Evolutionary conservation across 768 basidiomycete species (phyloP).

Genomic region (Mycena epipterygia): DNA sequence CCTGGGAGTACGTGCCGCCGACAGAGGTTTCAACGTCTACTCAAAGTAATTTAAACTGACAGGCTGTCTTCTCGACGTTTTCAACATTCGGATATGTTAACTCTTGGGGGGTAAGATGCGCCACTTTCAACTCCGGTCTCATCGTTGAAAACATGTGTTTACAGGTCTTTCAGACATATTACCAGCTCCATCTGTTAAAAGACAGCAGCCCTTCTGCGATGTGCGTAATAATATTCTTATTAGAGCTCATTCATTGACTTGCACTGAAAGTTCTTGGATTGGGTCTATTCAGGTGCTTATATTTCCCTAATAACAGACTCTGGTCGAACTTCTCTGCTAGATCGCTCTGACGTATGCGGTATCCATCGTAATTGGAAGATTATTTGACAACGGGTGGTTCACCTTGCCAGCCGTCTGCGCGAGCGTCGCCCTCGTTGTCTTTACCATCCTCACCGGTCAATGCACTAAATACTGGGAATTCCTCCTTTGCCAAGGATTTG

Average conservation of each 20-base stretch:
- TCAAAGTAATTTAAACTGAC: background rate
- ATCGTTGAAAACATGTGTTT: too few species aligned
- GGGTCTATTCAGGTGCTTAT: constrained; percentile 75
- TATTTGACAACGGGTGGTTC: constrained; percentile 83
- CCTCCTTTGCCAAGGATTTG: constrained; percentile 79
- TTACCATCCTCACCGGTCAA: constrained; percentile 77
- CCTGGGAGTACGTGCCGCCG: constrained; percentile 46
- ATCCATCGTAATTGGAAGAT: constrained; percentile 71
- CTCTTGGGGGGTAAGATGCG: constrained; percentile 73
- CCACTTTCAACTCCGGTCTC: background rate
- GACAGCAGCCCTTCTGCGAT: constrained; percentile 63
- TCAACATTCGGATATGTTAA: constrained; percentile 76
- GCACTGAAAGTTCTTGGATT: constrained; percentile 76
- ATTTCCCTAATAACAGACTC: background rate
- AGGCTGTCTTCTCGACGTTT: constrained; percentile 26
- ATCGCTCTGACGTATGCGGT: constrained; percentile 75
- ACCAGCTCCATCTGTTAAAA: constrained; percentile 66
- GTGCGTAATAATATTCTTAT: too few species aligned
- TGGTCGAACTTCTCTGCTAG: constrained; percentile 49
- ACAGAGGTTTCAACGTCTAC: background rate
- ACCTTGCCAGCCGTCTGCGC: constrained; percentile 62
- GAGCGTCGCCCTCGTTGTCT: constrained; percentile 63
- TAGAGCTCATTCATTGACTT: background rate
- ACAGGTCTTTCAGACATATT: constrained; percentile 84
- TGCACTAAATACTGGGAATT: constrained; percentile 86